Conservation (phyloP, 2,329 filamentous ascomycete species). For the Fusarium anguioides region DNA sequence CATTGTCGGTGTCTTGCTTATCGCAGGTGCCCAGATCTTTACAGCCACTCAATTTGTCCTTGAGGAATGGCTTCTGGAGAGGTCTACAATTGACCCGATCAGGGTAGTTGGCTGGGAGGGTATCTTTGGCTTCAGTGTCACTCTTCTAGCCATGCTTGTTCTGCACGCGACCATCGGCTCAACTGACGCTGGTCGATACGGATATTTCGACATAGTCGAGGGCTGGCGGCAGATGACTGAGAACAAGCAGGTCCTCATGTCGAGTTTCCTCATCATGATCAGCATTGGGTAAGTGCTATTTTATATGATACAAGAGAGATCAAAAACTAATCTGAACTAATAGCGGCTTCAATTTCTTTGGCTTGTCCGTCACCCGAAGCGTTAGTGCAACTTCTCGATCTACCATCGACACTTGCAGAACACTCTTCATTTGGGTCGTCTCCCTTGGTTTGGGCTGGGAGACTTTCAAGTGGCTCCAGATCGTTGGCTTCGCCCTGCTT, state of each 20-base stretch:
- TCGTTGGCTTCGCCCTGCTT: constrained; percentile 85
- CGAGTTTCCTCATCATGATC: constrained; percentile 93
- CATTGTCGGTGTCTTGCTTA: constrained; percentile 85
- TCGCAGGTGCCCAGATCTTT: constrained; percentile 95
- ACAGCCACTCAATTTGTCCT: constrained; percentile 96
- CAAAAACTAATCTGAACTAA: constrained; percentile 27
- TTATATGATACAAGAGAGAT: background rate
- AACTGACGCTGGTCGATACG: constrained; percentile 77
- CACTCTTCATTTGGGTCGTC: constrained; percentile 97
- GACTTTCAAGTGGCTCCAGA: constrained; percentile 96
- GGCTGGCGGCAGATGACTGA: constrained; percentile 84
- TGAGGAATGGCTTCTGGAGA: constrained; percentile 89
- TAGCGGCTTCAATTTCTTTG: constrained; percentile 99
- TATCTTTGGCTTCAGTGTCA: constrained; percentile 86
- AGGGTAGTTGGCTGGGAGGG: constrained; percentile 97
- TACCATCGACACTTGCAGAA: constrained; percentile 97
- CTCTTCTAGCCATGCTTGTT: constrained; percentile 80
- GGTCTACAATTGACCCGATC: constrained; percentile 77
- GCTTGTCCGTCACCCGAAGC: constrained; percentile 87
- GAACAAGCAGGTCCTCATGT: constrained; percentile 76
- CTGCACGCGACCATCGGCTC: constrained; percentile 81
- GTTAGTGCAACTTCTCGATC: constrained; percentile 94
- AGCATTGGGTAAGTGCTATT: constrained; percentile 81
- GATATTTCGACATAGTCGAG: constrained; percentile 91
- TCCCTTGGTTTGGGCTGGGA: constrained; percentile 96